phyloP scores from a whole-genome alignment of 2,329 filamentous ascomycete species.

The Microthyrium microscopicum region DNA sequence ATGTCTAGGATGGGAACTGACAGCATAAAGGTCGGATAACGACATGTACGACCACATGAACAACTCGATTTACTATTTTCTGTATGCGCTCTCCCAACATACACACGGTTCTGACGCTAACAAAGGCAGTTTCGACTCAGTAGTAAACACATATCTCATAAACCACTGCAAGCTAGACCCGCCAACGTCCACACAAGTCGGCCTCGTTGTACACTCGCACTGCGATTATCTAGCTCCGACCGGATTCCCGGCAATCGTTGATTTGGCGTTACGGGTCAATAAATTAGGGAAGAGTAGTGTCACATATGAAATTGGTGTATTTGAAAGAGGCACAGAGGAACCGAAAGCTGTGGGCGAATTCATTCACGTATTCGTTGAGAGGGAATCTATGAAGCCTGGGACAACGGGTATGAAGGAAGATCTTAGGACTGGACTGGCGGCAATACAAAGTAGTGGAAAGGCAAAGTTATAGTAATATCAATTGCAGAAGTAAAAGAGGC shows the following conservation, averaged over 20 bases:
- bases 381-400: constrained; percentile 51
- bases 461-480: constrained; percentile 1
- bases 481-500: no score
- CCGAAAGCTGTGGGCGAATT: constrained; percentile 78
- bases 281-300: constrained; percentile 77
- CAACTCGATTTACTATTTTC: constrained; percentile 71
- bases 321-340: constrained; percentile 53
- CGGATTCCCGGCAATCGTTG: constrained; percentile 65
- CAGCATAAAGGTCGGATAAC: constrained; percentile 56
- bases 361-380: constrained; percentile 76
- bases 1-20: not conserved
- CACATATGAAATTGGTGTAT: constrained; percentile 77
- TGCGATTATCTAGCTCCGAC: constrained; percentile 74
- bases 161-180: constrained; percentile 59
- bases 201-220: constrained; percentile 70
- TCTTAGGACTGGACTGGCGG: constrained; percentile 31
- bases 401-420: constrained; percentile 44
- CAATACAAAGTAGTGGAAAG: constrained; percentile 4
- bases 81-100: constrained; percentile 29
- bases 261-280: constrained; percentile 66
- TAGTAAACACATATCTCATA: constrained; percentile 80
- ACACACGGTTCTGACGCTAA: constrained; percentile 24
- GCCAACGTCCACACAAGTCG: constrained; percentile 53
- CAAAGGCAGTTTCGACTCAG: constrained; percentile 80
- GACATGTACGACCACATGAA: constrained; percentile 94